Evolutionary conservation across 2,329 filamentous ascomycete species (phyloP).

Genomic region (Xenosphaeropsis pyriputrescens): DNA sequence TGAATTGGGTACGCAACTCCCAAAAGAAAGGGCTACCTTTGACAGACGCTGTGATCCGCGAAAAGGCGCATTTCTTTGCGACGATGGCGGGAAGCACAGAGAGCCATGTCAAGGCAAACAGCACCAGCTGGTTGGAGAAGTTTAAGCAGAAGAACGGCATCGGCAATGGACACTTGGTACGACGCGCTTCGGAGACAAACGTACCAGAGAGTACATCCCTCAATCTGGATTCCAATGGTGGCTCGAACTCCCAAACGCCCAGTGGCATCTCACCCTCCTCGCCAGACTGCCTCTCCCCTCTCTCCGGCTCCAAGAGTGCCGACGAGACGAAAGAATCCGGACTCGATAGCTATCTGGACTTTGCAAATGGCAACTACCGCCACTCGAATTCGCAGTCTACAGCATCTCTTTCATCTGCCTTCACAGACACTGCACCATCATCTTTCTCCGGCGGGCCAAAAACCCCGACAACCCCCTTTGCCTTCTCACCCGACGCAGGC

Average conservation of each 20-base stretch:
- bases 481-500: constrained; percentile 51
- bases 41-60: constrained; percentile 67
- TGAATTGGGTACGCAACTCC: constrained; percentile 75
- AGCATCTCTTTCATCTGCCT: constrained; percentile 52
- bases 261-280: constrained; percentile 60
- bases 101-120: constrained; percentile 55
- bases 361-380: constrained; percentile 35
- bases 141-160: constrained; percentile 67
- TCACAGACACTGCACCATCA: constrained; percentile 46
- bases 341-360: constrained; percentile 42
- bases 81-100: constrained; percentile 59
- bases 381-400: constrained; percentile 52
- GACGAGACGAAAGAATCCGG: constrained; percentile 50
- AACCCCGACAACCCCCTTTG: constrained; percentile 61
- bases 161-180: constrained; percentile 25
- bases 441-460: constrained; percentile 59
- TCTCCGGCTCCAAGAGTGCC: constrained; percentile 50
- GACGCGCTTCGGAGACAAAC: constrained; percentile 51
- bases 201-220: constrained; percentile 52
- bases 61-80: constrained; percentile 73
- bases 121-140: constrained; percentile 74
- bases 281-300: constrained; percentile 51
- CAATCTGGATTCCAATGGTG: constrained; percentile 34
- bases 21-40: constrained; percentile 61
- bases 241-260: constrained; percentile 46